A percentile compares a stretch with the other conserved stretches of the same genome.
These are phyloP conservation scores for Stropharia rugosoannulata DNA, from an alignment of 768 basidiomycete species.

Conservation along the genomic window DNA sequence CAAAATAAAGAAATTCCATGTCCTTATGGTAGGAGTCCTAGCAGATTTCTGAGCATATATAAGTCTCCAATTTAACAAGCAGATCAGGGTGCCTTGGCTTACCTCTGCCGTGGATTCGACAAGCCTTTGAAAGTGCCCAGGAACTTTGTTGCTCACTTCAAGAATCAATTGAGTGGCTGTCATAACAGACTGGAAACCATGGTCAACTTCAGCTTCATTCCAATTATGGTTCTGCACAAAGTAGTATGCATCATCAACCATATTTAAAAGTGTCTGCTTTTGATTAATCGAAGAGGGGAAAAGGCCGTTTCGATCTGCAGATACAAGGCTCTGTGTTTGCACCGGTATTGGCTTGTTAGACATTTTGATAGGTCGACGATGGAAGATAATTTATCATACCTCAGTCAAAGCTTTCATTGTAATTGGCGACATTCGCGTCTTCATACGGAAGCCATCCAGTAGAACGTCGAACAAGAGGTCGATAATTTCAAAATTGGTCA, in stretches of 20 bases:
- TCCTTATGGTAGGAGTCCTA: constrained; percentile 41
- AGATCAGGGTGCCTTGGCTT: background rate
- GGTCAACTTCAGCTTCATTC: constrained; percentile 43
- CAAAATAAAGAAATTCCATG: constrained; percentile 67
- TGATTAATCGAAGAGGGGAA: constrained; percentile 30
- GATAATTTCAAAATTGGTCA: constrained; percentile 31
- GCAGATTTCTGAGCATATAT: constrained; percentile 30
- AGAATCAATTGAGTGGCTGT: constrained; percentile 54
- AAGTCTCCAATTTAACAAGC: background rate
- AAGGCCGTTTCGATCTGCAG: constrained; percentile 25
- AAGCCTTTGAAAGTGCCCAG: constrained; percentile 37
- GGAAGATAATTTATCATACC: constrained; percentile 30
- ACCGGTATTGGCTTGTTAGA: background rate
- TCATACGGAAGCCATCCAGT: constrained; percentile 52
- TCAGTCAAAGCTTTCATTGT: constrained; percentile 55
- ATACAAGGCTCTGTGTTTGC: constrained; percentile 22
- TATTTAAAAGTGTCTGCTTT: constrained; percentile 30
- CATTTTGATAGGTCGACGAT: background rate
- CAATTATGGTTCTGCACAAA: constrained; percentile 53
- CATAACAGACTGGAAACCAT: constrained; percentile 52
- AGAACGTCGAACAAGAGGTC: constrained; percentile 49
- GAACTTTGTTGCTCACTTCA: constrained; percentile 44
- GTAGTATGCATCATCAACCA: constrained; percentile 50
- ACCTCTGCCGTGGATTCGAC: constrained; percentile 22
- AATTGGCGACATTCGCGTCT: constrained; percentile 44